A percentile compares a stretch with the other conserved stretches of the same genome.
These are phyloP conservation scores for Aspergillus nidulans DNA, from an alignment of 495 filamentous ascomycete species.

Conservation along the genomic window DNA sequence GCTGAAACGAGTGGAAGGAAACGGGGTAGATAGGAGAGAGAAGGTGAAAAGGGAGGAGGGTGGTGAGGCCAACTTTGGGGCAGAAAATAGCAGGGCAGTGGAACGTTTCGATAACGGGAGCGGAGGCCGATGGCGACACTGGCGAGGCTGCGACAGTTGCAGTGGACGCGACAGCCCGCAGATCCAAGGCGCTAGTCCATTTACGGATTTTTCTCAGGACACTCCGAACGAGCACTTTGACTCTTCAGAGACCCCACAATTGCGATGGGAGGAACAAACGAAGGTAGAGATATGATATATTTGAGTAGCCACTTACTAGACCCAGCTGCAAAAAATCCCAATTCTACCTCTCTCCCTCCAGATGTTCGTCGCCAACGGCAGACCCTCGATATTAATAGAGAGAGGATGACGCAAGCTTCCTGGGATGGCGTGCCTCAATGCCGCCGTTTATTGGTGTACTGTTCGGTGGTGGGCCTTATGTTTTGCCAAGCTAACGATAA, in stretches of 20 bases:
- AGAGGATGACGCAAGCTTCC: constrained; percentile 12
- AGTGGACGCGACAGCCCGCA: constrained; percentile 16
- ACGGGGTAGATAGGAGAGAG: not conserved
- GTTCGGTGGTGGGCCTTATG: not conserved
- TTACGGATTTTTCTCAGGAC: constrained; percentile 1
- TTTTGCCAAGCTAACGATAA: constrained; percentile 2
- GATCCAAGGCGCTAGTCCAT: constrained; percentile 10
- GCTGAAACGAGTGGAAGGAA: constrained; percentile 1
- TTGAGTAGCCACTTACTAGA: not conserved
- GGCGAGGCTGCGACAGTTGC: not conserved
- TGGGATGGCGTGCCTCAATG: constrained; percentile 1
- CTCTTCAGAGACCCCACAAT: not conserved
- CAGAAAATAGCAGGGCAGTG: constrained; percentile 1
- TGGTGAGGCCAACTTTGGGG: constrained; percentile 8
- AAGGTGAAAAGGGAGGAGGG: not conserved
- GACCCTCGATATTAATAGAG: constrained; percentile 9
- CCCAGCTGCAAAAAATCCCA: not conserved
- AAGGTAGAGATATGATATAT: not conserved
- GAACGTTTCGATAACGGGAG: constrained; percentile 19
- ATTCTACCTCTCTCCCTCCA: not conserved
- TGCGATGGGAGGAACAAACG: not conserved
- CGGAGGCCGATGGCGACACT: constrained; percentile 22
- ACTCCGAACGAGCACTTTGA: too few relatives aligned
- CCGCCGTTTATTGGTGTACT: constrained; percentile 1
- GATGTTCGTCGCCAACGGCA: not conserved